Evolutionary conservation across 345 rosid genomes (phyloP), one percentile per base, ranked within the genome.

Genomic region (Ricinus communis): DNA sequence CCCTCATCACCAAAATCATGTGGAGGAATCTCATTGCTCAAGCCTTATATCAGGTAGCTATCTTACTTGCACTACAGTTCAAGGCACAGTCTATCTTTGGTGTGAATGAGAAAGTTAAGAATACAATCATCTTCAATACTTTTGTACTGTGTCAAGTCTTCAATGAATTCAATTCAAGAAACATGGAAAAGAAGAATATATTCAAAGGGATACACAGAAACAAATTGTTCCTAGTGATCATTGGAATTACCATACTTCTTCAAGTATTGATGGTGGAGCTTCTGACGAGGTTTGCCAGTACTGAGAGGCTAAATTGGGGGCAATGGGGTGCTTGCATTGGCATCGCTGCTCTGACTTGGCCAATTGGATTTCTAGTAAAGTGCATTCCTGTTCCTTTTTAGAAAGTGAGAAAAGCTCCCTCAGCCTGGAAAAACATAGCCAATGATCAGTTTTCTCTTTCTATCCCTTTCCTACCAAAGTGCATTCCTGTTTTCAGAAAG

Each of bases 101-200:
- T 25, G 89, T 88, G 74, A 62, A 68, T 1, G 86, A 81, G 8
- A 59, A 61, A 1, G 72, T 89, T 40, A 94, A 87, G 45, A 83
- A 91, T 51, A 93, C 97, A 4, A 75, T 93, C 71, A 88, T 93
- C 73, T 93, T 91, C 91, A 93, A 93, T 82, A 70, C 92, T 13
- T 93, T 93, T 19, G 98, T 91, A 62, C 87, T 93, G 69, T 91
- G 96, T 58, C 84, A 93, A 89, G 90, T 91, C 69, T 93, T 91
- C 41, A 88, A 91, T 24, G 91, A 91, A 73, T 81, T 91, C 43
- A 91, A 91, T 75, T 86, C 93, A 71, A 72, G 97, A 22, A 84
- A 89, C 31, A 78, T 89, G 64, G 93, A 88, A 72, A 87, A 85
- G 78, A 87, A 85, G 73, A 89, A 93, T 58, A 66, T 91, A 69